phyloP scores from a whole-genome alignment of 73 alveolate genomes.

The Uronychia setigera region DNA sequence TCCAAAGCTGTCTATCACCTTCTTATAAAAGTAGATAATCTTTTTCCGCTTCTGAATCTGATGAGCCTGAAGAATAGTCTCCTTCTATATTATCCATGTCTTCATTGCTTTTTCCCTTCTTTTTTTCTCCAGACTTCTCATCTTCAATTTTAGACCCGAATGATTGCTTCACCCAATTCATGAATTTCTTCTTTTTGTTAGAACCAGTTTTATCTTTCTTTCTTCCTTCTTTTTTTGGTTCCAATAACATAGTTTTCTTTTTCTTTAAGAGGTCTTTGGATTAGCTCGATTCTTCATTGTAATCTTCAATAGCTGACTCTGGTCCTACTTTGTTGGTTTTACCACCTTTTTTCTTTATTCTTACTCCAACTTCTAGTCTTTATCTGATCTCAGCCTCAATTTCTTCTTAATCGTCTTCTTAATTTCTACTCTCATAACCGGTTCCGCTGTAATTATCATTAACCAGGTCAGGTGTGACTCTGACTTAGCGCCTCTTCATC shows the following conservation, averaged over 20 bases:
- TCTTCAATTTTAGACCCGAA: not conserved
- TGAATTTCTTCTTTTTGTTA: not conserved
- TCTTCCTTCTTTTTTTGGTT: not conserved
- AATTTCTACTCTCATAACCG: not conserved
- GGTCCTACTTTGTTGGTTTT: no score
- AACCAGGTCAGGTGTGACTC: no score
- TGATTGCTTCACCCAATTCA: not conserved
- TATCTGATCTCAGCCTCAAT: not conserved
- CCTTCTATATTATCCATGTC: conserved; percentile 6
- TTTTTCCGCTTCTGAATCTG: not conserved
- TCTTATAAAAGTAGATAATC: not conserved
- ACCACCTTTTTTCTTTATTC: no score
- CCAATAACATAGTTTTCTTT: no score
- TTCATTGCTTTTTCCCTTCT: not conserved
- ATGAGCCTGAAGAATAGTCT: not conserved
- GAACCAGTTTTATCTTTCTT: not conserved
- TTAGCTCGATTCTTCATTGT: not conserved
- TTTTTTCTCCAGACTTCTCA: not conserved
- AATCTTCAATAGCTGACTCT: not conserved
- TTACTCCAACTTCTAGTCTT: no score
- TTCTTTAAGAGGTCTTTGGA: not conserved
- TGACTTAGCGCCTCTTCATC: no score
- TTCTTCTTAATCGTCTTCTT: not conserved
- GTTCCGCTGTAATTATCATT: not conserved
- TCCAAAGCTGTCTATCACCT: conserved; percentile 4